Conservation (phyloP, 192 early-diverging fungal genomes). For the Coemansia sp. region DNA sequence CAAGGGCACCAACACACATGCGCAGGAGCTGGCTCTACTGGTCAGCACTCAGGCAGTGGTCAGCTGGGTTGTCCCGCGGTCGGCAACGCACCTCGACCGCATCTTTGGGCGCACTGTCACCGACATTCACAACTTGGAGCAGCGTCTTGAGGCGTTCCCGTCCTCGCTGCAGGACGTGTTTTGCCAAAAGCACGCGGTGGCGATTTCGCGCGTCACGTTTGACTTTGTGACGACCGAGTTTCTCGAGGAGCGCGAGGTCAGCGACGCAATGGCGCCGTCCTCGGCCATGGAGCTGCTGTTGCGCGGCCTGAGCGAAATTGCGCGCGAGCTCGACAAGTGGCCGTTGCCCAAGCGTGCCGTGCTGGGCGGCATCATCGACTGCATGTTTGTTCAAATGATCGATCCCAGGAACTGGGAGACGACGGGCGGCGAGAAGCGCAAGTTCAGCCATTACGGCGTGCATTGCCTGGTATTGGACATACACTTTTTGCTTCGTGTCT, state of each 20-base stretch:
- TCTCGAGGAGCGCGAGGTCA: constrained; percentile 14
- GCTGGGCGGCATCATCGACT: constrained; percentile 47
- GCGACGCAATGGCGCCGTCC: constrained; percentile 44
- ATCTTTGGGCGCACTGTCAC: constrained; percentile 51
- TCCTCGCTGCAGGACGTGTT: constrained; percentile 52
- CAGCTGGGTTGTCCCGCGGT: constrained; percentile 50
- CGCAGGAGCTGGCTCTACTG: constrained; percentile 46
- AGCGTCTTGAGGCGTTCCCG: constrained; percentile 53
- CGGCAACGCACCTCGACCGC: constrained; percentile 38
- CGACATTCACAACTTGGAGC: constrained; percentile 54
- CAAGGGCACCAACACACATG: constrained; percentile 15
- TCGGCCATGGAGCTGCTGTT: constrained; percentile 37
- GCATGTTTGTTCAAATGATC: constrained; percentile 51
- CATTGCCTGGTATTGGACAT: constrained; percentile 52
- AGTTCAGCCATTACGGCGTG: constrained; percentile 50
- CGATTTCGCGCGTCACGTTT: constrained; percentile 28
- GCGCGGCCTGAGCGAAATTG: constrained; percentile 21
- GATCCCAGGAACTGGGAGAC: constrained; percentile 49
- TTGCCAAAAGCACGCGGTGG: constrained; percentile 46
- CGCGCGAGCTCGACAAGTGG: constrained; percentile 50
- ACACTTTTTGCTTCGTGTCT: constrained; percentile 52
- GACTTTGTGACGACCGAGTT: constrained; percentile 47
- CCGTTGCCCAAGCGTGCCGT: constrained; percentile 46
- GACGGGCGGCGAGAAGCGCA: constrained; percentile 19
- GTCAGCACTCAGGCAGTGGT: constrained; percentile 51